Conservation (phyloP, 129 eudicot genomes). For the Oenanthe sinensis region DNA sequence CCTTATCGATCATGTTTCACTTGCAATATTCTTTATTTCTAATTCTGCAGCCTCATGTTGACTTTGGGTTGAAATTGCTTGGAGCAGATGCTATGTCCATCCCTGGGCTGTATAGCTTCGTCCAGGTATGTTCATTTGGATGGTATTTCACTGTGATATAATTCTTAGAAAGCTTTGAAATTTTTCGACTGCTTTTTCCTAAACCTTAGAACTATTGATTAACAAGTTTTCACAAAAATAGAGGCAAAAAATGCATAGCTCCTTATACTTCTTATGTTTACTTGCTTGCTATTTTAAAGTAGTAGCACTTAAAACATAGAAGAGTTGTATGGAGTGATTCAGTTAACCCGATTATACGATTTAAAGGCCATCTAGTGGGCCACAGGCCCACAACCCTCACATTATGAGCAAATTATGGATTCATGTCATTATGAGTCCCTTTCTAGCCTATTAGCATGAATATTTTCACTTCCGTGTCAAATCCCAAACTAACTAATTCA, state of each 20-base stretch:
- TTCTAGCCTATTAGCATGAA: neutral
- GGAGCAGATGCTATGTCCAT: conserved; percentile 84
- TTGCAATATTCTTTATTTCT: neutral
- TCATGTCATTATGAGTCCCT: neutral
- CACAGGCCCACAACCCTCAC: neutral
- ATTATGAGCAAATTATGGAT: neutral
- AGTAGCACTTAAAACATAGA: neutral
- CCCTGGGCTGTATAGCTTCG: conserved; percentile 74
- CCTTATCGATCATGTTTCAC: neutral
- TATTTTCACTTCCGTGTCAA: neutral
- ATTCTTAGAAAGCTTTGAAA: neutral
- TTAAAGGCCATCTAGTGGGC: neutral
- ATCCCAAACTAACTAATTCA: neutral
- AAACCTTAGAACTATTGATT: neutral
- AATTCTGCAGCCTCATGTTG: conserved; percentile 76
- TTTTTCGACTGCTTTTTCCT: neutral
- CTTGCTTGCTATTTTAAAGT: neutral
- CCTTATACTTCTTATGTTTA: neutral
- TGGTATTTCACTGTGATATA: neutral
- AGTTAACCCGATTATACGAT: neutral
- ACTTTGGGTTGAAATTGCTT: conserved; percentile 63
- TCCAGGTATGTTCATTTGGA: conserved; percentile 39
- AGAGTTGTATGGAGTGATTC: neutral
- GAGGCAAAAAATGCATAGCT: neutral
- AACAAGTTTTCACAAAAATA: neutral